phyloP scores from a whole-genome alignment of 139 green algal species.

The Edaphochlamys debaryana region DNA sequence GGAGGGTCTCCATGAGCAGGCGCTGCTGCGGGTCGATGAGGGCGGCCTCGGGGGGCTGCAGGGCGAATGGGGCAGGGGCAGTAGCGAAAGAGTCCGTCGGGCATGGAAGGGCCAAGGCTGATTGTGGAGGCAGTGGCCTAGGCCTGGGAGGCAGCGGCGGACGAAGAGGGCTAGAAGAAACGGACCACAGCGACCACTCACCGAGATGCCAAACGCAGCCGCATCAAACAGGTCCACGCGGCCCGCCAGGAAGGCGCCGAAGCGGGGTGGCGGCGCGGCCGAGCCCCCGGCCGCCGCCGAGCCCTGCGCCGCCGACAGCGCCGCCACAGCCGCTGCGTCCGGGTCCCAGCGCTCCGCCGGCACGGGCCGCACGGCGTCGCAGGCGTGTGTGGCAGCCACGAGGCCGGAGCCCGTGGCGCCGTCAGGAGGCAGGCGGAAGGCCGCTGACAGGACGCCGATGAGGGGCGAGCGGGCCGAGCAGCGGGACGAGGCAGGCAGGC shows the following conservation, averaged over 20 bases:
- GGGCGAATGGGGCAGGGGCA: no score
- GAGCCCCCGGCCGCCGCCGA: neutral
- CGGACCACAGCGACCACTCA: no score
- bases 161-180: no score
- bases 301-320: neutral
- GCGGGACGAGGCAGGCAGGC: no score
- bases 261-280: conserved; percentile 45
- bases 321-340: conserved; percentile 24
- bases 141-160: no score
- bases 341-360: conserved; percentile 61
- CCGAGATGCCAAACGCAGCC: conserved; percentile 66
- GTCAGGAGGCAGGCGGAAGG: neutral
- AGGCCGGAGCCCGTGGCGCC: neutral
- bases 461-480: no score
- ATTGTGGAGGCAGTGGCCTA: no score
- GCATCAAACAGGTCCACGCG: conserved; percentile 73
- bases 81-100: no score
- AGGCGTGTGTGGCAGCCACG: neutral
- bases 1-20: conserved; percentile 68
- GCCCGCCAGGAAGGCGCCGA: conserved; percentile 71
- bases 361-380: conserved; percentile 15
- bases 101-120: no score
- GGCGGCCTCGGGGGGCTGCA: conserved; percentile 70
- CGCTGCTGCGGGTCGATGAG: conserved; percentile 89
- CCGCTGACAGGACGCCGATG: neutral